These are phyloP conservation scores for Cardiosporidium cionae DNA, from an alignment of 169 alveolate species.

Conservation along the genomic window DNA sequence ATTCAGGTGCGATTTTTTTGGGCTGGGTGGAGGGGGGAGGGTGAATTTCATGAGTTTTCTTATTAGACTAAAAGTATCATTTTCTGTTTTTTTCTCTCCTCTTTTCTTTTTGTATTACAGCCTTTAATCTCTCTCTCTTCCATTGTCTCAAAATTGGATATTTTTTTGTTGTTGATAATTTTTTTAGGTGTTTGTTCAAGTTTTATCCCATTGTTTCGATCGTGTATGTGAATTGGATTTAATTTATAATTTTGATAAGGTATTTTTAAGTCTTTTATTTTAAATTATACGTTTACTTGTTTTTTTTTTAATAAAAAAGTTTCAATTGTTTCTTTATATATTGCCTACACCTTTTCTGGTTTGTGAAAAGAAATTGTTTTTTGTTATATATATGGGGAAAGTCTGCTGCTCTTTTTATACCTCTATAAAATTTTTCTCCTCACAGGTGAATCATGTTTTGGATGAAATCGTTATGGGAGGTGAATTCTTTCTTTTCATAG, in stretches of 20 bases:
- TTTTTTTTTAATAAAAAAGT: background rate
- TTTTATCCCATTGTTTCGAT: constrained; percentile 69
- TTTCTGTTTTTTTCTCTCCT: too few species aligned
- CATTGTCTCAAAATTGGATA: background rate
- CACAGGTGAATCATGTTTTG: constrained; percentile 65
- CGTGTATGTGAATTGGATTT: constrained; percentile 83
- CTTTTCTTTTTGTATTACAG: background rate
- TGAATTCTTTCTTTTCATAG: constrained; percentile 4
- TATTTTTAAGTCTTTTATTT: too few species aligned
- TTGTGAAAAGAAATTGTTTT: too few species aligned
- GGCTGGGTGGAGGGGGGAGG: background rate
- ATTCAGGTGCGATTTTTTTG: constrained; percentile 49
- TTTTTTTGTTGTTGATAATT: background rate
- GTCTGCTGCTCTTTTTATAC: too few species aligned
- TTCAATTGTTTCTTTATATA: background rate
- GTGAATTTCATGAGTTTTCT: background rate
- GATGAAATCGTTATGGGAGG: constrained; percentile 82
- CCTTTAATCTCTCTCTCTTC: background rate
- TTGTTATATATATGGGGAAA: background rate
- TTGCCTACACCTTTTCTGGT: background rate
- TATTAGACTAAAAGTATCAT: background rate
- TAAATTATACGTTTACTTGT: background rate
- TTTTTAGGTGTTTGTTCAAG: constrained; percentile 47
- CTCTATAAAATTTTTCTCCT: too few species aligned
- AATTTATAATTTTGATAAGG: constrained; percentile 79